Base-by-base conservation (phyloP, 2,329 filamentous ascomycete genomes). In the Curvularia sp. region DNA sequence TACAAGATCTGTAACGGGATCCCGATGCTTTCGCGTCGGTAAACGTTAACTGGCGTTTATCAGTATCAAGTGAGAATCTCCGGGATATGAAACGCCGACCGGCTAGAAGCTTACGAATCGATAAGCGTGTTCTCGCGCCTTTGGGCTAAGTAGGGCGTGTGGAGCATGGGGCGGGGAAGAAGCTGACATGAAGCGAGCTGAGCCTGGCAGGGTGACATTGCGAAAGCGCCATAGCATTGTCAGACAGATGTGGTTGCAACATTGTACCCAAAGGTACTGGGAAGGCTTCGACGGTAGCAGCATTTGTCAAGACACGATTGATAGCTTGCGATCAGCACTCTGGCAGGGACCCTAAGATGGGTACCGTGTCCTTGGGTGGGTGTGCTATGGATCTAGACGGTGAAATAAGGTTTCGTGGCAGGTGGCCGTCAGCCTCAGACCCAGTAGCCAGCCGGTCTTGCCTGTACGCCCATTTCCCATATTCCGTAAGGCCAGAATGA, bases 91-190 rank as follows among this genome's bases (percentile, higher is more conserved):
- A 74, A 74, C 71, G 54, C 69, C 58, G 60, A 65, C 53, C 60
- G 60, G 58, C 63, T 53, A 67, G 67, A 64, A 57, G 72, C 73
- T 75, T 71, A 74, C 70, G 66, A 70, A 74, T 67, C 64, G 66
- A 63, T 72, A 69, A 70, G 69, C 68, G 52, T 58, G 27, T 54
- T 59, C 30, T 61, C 53, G 51, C 63, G 32, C 43, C 53, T 49
- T 61, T 47, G 53, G 27, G 23, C 47, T 49, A 50, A 25, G 49
- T 49, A 21, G 32, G 51, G 48, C 49, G 38, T 34, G 52, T 58
- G 58, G 53, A 48, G 42, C 57, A 47, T 45, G 46, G 54, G 36
- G 52, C 52, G 53, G 57, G 36, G 57, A 45, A 49, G 51, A 65
- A 58, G 64, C 64, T 66, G 64, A 60, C 64, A 63, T 61, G 46